phyloP scores from a whole-genome alignment of 1,284 basidiomycete species.

The Microstroma glucosiphilum region DNA sequence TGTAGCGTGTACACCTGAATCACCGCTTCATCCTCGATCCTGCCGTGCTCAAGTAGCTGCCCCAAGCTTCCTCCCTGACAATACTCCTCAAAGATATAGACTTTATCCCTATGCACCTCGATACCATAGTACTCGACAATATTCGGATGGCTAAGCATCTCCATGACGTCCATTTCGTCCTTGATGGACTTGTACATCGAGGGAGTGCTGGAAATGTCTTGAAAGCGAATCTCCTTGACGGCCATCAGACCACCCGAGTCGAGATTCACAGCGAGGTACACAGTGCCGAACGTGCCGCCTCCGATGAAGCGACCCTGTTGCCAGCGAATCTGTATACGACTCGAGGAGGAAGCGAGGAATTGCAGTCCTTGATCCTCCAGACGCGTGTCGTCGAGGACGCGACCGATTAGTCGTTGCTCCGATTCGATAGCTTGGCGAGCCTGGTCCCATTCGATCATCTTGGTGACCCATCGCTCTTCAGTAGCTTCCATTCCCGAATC shows the following conservation, averaged over 20 bases:
- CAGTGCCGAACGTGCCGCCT: slow-evolving; percentile 72
- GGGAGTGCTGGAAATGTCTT: slow-evolving; percentile 68
- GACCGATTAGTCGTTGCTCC: slow-evolving; percentile 44
- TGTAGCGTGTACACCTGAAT: slow-evolving; percentile 94
- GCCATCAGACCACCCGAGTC: slow-evolving; percentile 97
- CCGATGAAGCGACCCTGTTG: slow-evolving; percentile 98
- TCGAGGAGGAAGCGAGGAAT: slow-evolving; percentile 59
- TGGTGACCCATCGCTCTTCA: slow-evolving; percentile 37
- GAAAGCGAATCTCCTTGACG: slow-evolving; percentile 98
- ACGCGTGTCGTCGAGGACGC: slow-evolving; percentile 47
- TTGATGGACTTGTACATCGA: slow-evolving; percentile 74
- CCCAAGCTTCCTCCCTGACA: slow-evolving; percentile 93
- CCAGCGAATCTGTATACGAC: slow-evolving; percentile 95
- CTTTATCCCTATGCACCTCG: slow-evolving; percentile 96
- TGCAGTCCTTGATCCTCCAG: slow-evolving; percentile 46
- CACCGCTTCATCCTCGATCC: slow-evolving; percentile 94
- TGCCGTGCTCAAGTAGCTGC: slow-evolving; percentile 80
- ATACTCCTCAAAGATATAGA: slow-evolving; percentile 98
- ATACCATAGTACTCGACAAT: slow-evolving; percentile 99
- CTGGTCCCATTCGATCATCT: slow-evolving; percentile 39
- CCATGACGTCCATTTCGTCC: slow-evolving; percentile 97
- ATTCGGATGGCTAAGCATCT: slow-evolving; percentile 94
- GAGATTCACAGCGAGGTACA: slow-evolving; percentile 96
- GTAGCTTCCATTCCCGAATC: slow-evolving; percentile 36
- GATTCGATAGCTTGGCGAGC: slow-evolving; percentile 34